These are phyloP conservation scores for Beauveria caledonica DNA, from an alignment of 2,329 filamentous ascomycete species.

Conservation along the genomic window DNA sequence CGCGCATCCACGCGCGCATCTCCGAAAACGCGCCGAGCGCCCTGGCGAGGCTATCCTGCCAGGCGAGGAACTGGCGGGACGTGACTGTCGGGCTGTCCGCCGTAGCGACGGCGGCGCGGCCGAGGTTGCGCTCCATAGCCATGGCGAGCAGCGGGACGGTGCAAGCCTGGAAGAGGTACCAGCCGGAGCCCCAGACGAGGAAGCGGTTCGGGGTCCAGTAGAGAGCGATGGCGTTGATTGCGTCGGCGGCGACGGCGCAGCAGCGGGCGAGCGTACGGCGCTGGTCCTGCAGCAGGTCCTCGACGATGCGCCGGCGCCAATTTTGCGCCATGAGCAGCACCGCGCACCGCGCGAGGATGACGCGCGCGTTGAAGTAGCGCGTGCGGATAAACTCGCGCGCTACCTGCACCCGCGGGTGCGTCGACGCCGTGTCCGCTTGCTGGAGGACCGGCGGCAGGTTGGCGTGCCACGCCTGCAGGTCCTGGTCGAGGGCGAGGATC, in stretches of 20 bases:
- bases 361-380: conserved; percentile 23
- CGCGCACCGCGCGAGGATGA: conserved; percentile 19
- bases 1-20: conserved; percentile 23
- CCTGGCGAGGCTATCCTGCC: conserved; percentile 19
- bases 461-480: conserved; percentile 21
- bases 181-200: conserved; percentile 24
- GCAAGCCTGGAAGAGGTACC: conserved; percentile 27
- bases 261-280: conserved; percentile 18
- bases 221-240: conserved; percentile 23
- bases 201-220: conserved; percentile 25
- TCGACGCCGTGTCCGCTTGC: conserved; percentile 15
- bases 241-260: conserved; percentile 21
- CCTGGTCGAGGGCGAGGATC: conserved; percentile 20
- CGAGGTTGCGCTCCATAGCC: conserved; percentile 19
- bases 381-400: conserved; percentile 23
- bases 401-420: conserved; percentile 18
- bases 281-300: conserved; percentile 16
- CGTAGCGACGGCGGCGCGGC: not conserved
- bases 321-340: conserved; percentile 19
- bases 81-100: not conserved
- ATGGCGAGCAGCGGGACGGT: conserved; percentile 23
- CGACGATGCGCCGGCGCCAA: conserved; percentile 12
- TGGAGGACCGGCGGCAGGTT: conserved; percentile 17
- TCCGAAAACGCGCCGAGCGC: conserved; percentile 19
- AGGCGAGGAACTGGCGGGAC: conserved; percentile 11